Conservation (phyloP, 164 flowering plant genomes). For the Dillenia turbinata region DNA sequence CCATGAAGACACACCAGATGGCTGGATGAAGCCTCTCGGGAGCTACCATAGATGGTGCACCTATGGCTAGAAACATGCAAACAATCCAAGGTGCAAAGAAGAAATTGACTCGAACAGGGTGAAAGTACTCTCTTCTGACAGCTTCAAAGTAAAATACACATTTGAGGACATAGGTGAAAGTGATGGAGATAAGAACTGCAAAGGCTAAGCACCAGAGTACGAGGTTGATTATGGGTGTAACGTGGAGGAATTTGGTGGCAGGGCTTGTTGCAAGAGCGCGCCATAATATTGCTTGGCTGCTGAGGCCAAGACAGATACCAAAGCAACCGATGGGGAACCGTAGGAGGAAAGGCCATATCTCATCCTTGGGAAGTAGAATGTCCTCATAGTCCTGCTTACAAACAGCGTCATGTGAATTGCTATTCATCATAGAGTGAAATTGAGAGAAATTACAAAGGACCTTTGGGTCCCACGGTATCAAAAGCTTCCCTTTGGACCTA, state of each 20-base stretch:
- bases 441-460: too few species aligned
- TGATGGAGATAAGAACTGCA: constrained; percentile 43
- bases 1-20: constrained; percentile 77
- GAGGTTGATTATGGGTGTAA: constrained; percentile 62
- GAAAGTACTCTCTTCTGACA: constrained; percentile 83
- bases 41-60: constrained; percentile 48
- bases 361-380: constrained; percentile 86
- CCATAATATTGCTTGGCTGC: constrained; percentile 99
- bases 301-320: constrained; percentile 87
- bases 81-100: constrained; percentile 97
- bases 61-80: constrained; percentile 87
- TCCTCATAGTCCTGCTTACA: constrained; percentile 70
- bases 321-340: constrained; percentile 88
- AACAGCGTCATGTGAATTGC: background rate
- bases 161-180: constrained; percentile 63
- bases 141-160: constrained; percentile 88
- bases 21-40: constrained; percentile 50
- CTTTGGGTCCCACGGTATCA: too few species aligned
- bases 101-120: constrained; percentile 90
- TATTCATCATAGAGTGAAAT: too few species aligned
- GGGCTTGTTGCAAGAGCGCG: constrained; percentile 61
- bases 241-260: constrained; percentile 72
- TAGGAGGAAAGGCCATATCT: constrained; percentile 94
- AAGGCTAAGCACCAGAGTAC: constrained; percentile 70
- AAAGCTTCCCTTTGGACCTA: too few species aligned